Percentiles rank a stretch among this genome's conserved stretches.
These are phyloP conservation scores for Saccharomycopsis oosterbeekiorum DNA, from an alignment of 805 yeast genomes.

Conservation along the genomic window DNA sequence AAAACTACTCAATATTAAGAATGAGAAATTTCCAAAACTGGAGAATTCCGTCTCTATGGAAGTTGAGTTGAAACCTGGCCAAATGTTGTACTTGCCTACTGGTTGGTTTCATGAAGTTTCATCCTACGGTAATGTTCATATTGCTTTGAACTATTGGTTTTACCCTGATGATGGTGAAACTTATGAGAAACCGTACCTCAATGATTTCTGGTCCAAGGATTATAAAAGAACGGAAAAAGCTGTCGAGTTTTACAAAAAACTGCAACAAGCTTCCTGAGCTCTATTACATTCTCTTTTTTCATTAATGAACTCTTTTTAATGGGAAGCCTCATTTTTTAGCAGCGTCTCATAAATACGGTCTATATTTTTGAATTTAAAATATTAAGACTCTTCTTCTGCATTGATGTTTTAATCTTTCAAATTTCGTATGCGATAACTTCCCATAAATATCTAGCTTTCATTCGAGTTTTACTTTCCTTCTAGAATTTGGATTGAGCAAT, in stretches of 20 bases:
- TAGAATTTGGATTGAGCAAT: background rate
- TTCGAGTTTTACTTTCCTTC: too few species aligned
- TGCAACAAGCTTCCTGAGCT: background rate
- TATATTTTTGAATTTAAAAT: too few species aligned
- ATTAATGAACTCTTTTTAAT: too few species aligned
- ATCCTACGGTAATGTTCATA: constrained; percentile 47
- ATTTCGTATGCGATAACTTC: too few species aligned
- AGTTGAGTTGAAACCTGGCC: constrained; percentile 48
- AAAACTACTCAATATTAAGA: constrained; percentile 30
- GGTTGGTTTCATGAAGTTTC: constrained; percentile 78
- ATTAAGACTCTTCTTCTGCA: too few species aligned
- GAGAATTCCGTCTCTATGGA: constrained; percentile 32
- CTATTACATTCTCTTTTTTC: background rate
- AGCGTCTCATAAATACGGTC: too few species aligned
- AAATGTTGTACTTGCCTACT: constrained; percentile 60
- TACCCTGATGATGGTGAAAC: constrained; percentile 44
- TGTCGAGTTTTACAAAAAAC: constrained; percentile 18
- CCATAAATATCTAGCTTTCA: too few species aligned
- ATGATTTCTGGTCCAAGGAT: constrained; percentile 45
- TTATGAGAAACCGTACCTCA: constrained; percentile 32
- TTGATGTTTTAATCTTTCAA: too few species aligned
- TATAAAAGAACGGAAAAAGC: constrained; percentile 34
- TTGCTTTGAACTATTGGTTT: constrained; percentile 70
- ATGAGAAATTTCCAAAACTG: constrained; percentile 40
- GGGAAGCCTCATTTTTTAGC: too few species aligned